Evolutionary conservation across 2,329 filamentous ascomycete species (phyloP).

Genomic region (Helotiales sp.): DNA sequence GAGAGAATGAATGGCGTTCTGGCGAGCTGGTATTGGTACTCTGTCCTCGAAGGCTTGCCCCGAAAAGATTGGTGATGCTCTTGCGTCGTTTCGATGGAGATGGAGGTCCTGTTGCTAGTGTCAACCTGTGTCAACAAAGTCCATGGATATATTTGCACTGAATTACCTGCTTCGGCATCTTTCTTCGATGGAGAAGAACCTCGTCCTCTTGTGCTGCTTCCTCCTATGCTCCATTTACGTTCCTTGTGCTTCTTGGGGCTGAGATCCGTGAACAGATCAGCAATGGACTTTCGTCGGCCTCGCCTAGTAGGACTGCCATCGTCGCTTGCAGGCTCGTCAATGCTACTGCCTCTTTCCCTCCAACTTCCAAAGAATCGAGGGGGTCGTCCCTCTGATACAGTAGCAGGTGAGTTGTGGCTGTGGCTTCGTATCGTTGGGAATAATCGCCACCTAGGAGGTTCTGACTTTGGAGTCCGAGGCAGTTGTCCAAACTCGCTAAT

Average conservation of each 20-base stretch:
- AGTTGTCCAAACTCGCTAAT: slow-evolving; percentile 12
- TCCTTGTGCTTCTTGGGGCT: background rate
- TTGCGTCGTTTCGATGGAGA: background rate
- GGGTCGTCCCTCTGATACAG: background rate
- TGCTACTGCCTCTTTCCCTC: background rate
- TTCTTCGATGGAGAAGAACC: background rate
- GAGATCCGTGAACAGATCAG: slow-evolving; percentile 13
- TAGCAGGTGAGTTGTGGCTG: background rate
- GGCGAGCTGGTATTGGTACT: background rate
- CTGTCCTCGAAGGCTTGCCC: background rate
- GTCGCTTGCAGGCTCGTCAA: background rate
- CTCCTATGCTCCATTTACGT: background rate
- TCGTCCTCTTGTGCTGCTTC: background rate
- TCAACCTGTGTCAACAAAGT: background rate
- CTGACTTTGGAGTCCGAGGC: slow-evolving; percentile 14
- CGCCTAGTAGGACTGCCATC: slow-evolving; percentile 6
- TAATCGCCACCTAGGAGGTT: background rate
- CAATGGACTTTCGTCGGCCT: slow-evolving; percentile 18
- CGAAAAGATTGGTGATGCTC: background rate
- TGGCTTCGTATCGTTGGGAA: background rate
- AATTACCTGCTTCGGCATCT: background rate
- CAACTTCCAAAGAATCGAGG: background rate
- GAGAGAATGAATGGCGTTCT: background rate
- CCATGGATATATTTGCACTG: background rate
- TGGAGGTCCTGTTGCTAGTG: background rate